phyloP scores from a whole-genome alignment of 2,329 filamentous ascomycete species.

The Exophiala viscosa region DNA sequence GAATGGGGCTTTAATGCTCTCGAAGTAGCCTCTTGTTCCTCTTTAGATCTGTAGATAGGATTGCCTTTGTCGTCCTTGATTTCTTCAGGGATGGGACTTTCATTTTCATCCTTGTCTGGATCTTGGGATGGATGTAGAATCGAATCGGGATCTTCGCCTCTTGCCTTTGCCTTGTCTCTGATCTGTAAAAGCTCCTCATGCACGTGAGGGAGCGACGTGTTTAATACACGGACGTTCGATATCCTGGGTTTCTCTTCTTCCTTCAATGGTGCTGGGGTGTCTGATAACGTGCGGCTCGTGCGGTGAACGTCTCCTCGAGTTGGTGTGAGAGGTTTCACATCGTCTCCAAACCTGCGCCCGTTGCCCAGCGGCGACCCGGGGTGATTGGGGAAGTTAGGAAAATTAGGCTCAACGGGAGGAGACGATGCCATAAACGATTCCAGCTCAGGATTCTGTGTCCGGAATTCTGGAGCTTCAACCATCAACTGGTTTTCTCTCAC shows the following conservation, averaged over 20 bases:
- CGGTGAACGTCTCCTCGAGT: constrained; percentile 16
- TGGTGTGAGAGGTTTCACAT: constrained; percentile 27
- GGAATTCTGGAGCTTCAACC: constrained; percentile 56
- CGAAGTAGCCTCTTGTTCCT: constrained; percentile 76
- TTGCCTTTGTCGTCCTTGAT: constrained; percentile 27
- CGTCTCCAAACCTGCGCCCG: constrained; percentile 13
- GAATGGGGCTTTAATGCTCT: constrained; percentile 82
- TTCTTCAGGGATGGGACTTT: constrained; percentile 29
- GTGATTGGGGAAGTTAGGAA: constrained; percentile 28
- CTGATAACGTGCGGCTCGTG: constrained; percentile 26
- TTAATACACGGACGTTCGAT: constrained; percentile 86
- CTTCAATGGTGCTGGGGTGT: constrained; percentile 20
- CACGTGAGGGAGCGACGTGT: constrained; percentile 84
- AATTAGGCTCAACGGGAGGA: constrained; percentile 46
- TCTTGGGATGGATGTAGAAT: constrained; percentile 22
- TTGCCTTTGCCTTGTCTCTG: constrained; percentile 47
- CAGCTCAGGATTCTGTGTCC: constrained; percentile 42
- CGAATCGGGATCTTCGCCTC: constrained; percentile 33
- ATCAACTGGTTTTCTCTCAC: constrained; percentile 97
- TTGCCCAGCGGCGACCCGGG: constrained; percentile 12
- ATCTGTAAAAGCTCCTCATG: constrained; percentile 84
- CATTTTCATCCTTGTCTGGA: constrained; percentile 16
- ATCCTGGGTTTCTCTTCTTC: constrained; percentile 54
- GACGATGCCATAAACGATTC: constrained; percentile 56
- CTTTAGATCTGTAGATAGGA: constrained; percentile 42